These are phyloP conservation scores for Theobroma grandiflorum DNA, from an alignment of 441 rosid genomes.

Conservation along the genomic window DNA sequence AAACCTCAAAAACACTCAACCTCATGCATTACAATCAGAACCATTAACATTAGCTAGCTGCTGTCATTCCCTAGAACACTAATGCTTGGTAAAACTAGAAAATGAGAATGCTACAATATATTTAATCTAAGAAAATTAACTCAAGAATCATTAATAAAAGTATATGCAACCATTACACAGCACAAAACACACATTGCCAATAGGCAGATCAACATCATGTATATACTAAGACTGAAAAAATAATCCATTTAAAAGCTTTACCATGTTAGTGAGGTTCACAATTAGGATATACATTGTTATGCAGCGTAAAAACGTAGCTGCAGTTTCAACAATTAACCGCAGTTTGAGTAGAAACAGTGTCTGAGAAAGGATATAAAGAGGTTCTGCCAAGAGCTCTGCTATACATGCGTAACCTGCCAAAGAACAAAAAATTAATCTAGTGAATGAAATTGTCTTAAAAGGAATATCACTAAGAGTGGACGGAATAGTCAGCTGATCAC, in stretches of 20 bases:
- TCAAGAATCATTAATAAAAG: background rate
- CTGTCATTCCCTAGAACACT: background rate
- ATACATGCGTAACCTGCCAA: conserved; percentile 83
- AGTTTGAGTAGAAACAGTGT: conserved; percentile 71
- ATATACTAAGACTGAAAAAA: conserved; percentile 21
- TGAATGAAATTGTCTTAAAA: background rate
- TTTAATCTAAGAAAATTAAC: conserved; percentile 11
- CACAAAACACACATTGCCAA: conserved; percentile 8
- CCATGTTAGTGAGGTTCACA: conserved; percentile 65
- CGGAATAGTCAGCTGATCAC: background rate
- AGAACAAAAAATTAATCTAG: conserved; percentile 20
- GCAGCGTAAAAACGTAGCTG: conserved; percentile 83
- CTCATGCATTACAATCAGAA: conserved; percentile 2
- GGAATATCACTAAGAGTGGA: background rate
- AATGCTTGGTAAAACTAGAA: conserved; percentile 4
- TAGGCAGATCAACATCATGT: conserved; percentile 15
- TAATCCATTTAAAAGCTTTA: conserved; percentile 40
- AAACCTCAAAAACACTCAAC: background rate
- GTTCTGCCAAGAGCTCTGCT: conserved; percentile 92
- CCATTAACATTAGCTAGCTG: background rate
- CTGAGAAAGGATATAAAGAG: conserved; percentile 88
- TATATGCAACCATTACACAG: background rate
- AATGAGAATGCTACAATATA: background rate
- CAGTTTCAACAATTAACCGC: conserved; percentile 84
- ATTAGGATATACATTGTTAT: conserved; percentile 74